phyloP scores from a whole-genome alignment of 805 yeast species.

The Wickerhamomyces canadensis region DNA sequence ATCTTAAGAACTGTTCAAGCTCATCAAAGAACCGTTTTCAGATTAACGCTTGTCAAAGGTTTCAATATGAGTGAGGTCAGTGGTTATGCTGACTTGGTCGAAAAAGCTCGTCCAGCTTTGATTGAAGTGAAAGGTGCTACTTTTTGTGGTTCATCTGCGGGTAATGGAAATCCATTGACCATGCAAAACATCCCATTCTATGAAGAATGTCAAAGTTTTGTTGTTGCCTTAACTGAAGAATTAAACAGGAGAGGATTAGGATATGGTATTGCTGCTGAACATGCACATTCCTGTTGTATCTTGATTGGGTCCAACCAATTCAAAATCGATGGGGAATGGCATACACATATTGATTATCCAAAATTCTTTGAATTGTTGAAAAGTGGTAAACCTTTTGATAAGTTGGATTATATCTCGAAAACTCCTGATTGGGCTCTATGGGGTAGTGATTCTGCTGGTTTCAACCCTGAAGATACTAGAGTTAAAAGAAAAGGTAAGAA shows the following conservation, averaged over 20 bases:
- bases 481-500: slow-evolving; percentile 18
- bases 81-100: slow-evolving; percentile 85
- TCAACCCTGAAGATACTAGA: slow-evolving; percentile 79
- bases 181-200: slow-evolving; percentile 96
- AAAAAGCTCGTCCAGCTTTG: slow-evolving; percentile 75
- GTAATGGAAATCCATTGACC: slow-evolving; percentile 82
- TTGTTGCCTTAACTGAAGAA: slow-evolving; percentile 53
- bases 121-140: slow-evolving; percentile 95
- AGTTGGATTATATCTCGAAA: slow-evolving; percentile 72
- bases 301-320: slow-evolving; percentile 74
- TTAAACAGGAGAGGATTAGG: slow-evolving; percentile 59
- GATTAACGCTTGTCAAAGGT: slow-evolving; percentile 87
- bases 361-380: slow-evolving; percentile 66
- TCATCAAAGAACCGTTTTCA: slow-evolving; percentile 85
- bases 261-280: slow-evolving; percentile 89
- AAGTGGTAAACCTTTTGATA: slow-evolving; percentile 60
- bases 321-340: slow-evolving; percentile 69
- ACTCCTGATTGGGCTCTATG: slow-evolving; percentile 92
- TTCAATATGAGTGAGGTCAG: slow-evolving; percentile 78
- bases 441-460: slow-evolving; percentile 83
- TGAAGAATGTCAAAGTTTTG: slow-evolving; percentile 81
- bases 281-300: slow-evolving; percentile 92
- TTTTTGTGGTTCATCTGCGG: slow-evolving; percentile 83
- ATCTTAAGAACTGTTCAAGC: slow-evolving; percentile 66
- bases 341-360: slow-evolving; percentile 82